A percentile compares a stretch with the other conserved stretches of the same genome.
Evolutionary conservation across 805 yeast species (phyloP).

Genomic region (Metschnikowia kunwiensis): DNA sequence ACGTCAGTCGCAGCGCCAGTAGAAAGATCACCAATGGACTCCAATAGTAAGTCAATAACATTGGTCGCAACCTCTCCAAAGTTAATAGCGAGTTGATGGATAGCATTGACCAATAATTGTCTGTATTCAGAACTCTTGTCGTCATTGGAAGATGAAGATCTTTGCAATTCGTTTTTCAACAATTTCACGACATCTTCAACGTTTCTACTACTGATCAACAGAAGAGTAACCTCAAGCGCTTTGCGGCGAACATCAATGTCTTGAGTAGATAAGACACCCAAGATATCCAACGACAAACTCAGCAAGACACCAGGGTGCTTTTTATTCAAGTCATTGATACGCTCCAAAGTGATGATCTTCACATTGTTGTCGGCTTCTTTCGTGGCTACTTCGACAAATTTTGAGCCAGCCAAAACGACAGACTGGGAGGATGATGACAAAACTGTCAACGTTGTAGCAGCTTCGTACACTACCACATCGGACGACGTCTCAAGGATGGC

Average conservation of each 20-base stretch:
- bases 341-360: slow-evolving; percentile 85
- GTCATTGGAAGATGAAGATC: slow-evolving; percentile 64
- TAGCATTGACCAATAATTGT: slow-evolving; percentile 81
- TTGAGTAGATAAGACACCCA: slow-evolving; percentile 81
- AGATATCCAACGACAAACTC: slow-evolving; percentile 78
- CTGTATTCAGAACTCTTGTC: slow-evolving; percentile 86
- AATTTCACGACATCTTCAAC: slow-evolving; percentile 92
- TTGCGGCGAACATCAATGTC: slow-evolving; percentile 88
- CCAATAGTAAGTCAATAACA: slow-evolving; percentile 85
- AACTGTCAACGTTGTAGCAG: slow-evolving; percentile 73
- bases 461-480: slow-evolving; percentile 81
- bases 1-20: slow-evolving; percentile 87
- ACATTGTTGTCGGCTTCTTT: slow-evolving; percentile 95
- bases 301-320: slow-evolving; percentile 80
- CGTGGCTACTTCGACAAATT: slow-evolving; percentile 82
- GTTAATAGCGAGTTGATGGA: slow-evolving; percentile 82
- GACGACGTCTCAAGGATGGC: slow-evolving; percentile 71
- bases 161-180: slow-evolving; percentile 85
- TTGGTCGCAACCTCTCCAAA: slow-evolving; percentile 89
- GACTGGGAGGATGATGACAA: slow-evolving; percentile 61
- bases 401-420: slow-evolving; percentile 74
- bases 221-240: slow-evolving; percentile 81
- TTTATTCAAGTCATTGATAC: slow-evolving; percentile 71
- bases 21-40: slow-evolving; percentile 80
- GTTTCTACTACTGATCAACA: slow-evolving; percentile 78